These are phyloP conservation scores for Tremellales sp. DNA, from an alignment of 1,284 basidiomycete genomes.

Conservation along the genomic window DNA sequence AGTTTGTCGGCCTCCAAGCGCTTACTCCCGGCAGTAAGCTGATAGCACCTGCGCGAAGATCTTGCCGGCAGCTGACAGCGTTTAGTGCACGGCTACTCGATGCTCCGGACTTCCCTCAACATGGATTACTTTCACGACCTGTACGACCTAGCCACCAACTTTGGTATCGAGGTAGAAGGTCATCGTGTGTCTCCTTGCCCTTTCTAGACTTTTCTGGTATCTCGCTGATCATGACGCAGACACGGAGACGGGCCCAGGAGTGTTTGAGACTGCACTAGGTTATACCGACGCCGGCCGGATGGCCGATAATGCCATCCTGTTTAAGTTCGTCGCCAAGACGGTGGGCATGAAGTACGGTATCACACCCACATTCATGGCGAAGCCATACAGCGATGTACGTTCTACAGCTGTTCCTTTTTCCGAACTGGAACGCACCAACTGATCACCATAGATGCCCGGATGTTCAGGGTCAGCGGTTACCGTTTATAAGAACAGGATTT, in stretches of 20 bases:
- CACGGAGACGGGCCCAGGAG: slow-evolving; percentile 89
- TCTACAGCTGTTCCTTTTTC: not conserved
- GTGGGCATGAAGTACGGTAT: slow-evolving; percentile 84
- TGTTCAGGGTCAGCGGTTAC: slow-evolving; percentile 68
- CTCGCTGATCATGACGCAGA: slow-evolving; percentile 53
- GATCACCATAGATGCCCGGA: slow-evolving; percentile 66
- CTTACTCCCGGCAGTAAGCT: slow-evolving; percentile 84
- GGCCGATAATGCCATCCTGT: slow-evolving; percentile 91
- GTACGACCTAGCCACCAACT: slow-evolving; percentile 69
- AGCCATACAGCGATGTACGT: slow-evolving; percentile 84
- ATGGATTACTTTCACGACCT: slow-evolving; percentile 84
- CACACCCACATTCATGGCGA: slow-evolving; percentile 96
- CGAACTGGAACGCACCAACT: slow-evolving; percentile 1
- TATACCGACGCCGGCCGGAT: slow-evolving; percentile 80
- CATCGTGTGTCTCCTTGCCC: slow-evolving; percentile 63
- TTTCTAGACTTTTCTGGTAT: not conserved
- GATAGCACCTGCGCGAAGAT: not conserved
- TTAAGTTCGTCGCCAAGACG: slow-evolving; percentile 90
- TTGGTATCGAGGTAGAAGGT: slow-evolving; percentile 81
- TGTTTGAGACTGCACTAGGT: slow-evolving; percentile 88
- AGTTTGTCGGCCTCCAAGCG: slow-evolving; percentile 67
- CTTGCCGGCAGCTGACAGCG: slow-evolving; percentile 1
- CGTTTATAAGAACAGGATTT: not conserved
- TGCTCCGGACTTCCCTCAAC: slow-evolving; percentile 83
- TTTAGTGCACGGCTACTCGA: slow-evolving; percentile 91